Percentiles rank a stretch among this genome's conserved stretches.
Conservation (phyloP, 2,329 filamentous ascomycete genomes). For the Xylariaceae sp. region DNA sequence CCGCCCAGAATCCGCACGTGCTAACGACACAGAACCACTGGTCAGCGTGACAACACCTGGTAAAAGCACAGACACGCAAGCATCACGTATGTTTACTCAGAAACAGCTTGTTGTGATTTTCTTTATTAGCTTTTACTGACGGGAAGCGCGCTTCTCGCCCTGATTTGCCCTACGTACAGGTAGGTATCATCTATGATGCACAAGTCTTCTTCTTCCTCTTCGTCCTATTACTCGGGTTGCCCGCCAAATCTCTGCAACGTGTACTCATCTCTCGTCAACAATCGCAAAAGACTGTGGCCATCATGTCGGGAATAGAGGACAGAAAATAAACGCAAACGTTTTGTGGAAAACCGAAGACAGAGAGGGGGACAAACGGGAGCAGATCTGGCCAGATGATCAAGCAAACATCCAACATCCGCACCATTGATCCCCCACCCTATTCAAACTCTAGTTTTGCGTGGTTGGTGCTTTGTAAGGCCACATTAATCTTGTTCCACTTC, state of each 20-base stretch:
- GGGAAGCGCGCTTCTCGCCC: too few species aligned
- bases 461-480: too few species aligned
- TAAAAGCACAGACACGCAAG: too few species aligned
- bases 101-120: too few species aligned
- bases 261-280: constrained; percentile 13
- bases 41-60: too few species aligned
- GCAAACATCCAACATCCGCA: neutral
- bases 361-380: constrained; percentile 5
- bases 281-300: constrained; percentile 2
- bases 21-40: too few species aligned
- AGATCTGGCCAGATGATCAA: neutral
- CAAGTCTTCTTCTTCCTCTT: neutral
- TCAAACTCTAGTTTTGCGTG: too few species aligned
- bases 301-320: neutral
- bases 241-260: constrained; percentile 5
- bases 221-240: neutral
- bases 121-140: too few species aligned
- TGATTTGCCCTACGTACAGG: too few species aligned
- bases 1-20: too few species aligned
- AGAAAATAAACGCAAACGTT: neutral
- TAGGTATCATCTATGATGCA: neutral
- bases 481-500: neutral
- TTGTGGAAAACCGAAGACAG: constrained; percentile 4
- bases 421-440: too few species aligned
- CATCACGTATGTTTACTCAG: too few species aligned